A percentile compares a stretch with the other conserved stretches of the same genome.
Conservation (phyloP, 1,284 basidiomycete genomes). For the Mycena sp. region DNA sequence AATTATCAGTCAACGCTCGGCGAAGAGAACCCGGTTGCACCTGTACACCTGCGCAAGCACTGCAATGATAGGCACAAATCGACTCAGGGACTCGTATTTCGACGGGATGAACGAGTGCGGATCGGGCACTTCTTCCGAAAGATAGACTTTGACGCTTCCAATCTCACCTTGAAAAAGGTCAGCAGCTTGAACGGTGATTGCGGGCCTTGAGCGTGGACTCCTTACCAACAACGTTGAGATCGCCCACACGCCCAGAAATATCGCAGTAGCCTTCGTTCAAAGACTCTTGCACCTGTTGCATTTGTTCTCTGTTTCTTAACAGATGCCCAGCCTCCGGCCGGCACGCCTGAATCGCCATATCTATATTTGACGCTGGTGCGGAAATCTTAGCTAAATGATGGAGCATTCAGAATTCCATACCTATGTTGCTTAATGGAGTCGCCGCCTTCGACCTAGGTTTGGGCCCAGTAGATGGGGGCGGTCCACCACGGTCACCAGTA, state of each 20-base stretch:
- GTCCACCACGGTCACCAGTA: conserved; percentile 25
- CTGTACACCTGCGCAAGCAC: conserved; percentile 70
- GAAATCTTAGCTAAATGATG: conserved; percentile 10
- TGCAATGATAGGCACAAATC: conserved; percentile 77
- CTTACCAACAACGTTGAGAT: conserved; percentile 72
- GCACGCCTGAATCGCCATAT: conserved; percentile 84
- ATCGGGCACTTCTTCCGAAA: conserved; percentile 71
- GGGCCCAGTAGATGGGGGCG: conserved; percentile 23
- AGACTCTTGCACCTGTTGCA: conserved; percentile 81
- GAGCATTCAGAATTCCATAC: conserved; percentile 49
- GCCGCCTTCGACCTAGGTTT: conserved; percentile 45
- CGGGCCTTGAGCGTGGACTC: conserved; percentile 12
- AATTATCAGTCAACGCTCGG: conserved; percentile 7
- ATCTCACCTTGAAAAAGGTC: conserved; percentile 60
- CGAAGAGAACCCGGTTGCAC: conserved; percentile 6
- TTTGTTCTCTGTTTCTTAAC: conserved; percentile 71
- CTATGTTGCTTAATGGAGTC: conserved; percentile 71
- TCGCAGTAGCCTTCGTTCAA: conserved; percentile 88
- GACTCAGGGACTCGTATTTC: conserved; percentile 66
- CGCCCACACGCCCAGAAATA: conserved; percentile 72
- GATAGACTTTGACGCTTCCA: conserved; percentile 74
- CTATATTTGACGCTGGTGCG: conserved; percentile 70
- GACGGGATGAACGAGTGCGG: conserved; percentile 58
- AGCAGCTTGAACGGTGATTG: conserved; percentile 7
- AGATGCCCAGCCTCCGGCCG: conserved; percentile 74